Base-by-base conservation (phyloP, 371 early-diverging fungal species). In the Lichtheimia hyalospora region DNA sequence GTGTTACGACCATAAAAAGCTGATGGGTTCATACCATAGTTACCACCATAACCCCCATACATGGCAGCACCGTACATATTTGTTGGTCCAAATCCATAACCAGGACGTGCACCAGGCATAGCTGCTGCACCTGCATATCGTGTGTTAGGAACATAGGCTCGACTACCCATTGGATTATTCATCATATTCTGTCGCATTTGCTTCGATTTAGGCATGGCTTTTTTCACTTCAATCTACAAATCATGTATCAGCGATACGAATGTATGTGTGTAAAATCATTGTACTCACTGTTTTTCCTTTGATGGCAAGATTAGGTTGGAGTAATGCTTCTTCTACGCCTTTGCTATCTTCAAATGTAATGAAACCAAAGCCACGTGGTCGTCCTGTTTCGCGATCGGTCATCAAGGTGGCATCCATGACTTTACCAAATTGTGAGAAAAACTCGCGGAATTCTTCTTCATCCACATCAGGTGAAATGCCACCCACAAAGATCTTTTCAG, bases 401-500 rank as follows among this genome's bases (percentile, higher is more conserved):
- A 92, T 90, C 13, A 93, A 67, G 39, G 86, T 89, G 27, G 89
- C 90, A 66, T 92, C 89, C 24, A 85, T 71, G 5, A 93, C 90
- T 27, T 70, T 84, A 12, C 93, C 93, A 74, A 89, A 92, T 64
- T 84, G 83, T 15, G 75, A 67, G 67, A 95, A 95, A 60, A 79
- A 87, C 44, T 88, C 82, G 40, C 82, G 78, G 66, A 95, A 85
- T 60, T 93, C 92, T 25, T 91, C 93, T 64, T 93, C 92, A 15
- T 88, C 84, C 5, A 90, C 89, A 12, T 91, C 89, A 5, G 88
- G 71, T 6, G 92, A 83, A 41, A 96, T 86, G 4, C 96, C 94
- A 49, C 95, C 96, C 5, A 95, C 94, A 79, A 96, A 96, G 51
- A 96, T 84, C 81, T 93, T 94, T 62, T 91, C 91, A 20, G 90